These are phyloP conservation scores for Nematodospora anomalae DNA, from an alignment of 1,139 yeast genomes.

Conservation along the genomic window DNA sequence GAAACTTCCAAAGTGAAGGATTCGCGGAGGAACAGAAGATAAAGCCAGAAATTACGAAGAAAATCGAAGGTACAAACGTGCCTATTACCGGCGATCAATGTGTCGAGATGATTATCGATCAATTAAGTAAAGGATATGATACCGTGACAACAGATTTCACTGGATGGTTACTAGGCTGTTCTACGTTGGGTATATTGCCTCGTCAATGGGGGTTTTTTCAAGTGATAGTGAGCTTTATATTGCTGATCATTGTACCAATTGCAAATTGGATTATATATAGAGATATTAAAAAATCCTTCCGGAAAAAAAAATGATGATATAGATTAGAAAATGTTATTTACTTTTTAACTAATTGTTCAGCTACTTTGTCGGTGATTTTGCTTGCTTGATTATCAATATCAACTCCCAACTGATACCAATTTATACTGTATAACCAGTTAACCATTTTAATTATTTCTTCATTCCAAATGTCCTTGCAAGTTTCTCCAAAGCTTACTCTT, in stretches of 20 bases:
- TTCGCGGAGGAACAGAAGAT: slow-evolving; percentile 75
- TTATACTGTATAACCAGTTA: slow-evolving; percentile 61
- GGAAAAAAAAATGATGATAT: slow-evolving; percentile 7
- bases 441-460: slow-evolving; percentile 67
- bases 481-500: slow-evolving; percentile 48
- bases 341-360: slow-evolving; percentile 23
- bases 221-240: slow-evolving; percentile 44
- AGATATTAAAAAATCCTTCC: slow-evolving; percentile 43
- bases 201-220: slow-evolving; percentile 61
- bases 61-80: slow-evolving; percentile 80
- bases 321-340: slow-evolving; percentile 14
- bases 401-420: slow-evolving; percentile 48
- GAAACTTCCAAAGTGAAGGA: slow-evolving; percentile 90
- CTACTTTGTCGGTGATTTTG: slow-evolving; percentile 34
- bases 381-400: slow-evolving; percentile 36
- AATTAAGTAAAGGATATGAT: slow-evolving; percentile 65
- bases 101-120: slow-evolving; percentile 57
- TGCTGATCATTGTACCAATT: slow-evolving; percentile 66
- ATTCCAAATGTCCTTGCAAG: slow-evolving; percentile 81
- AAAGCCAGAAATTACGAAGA: slow-evolving; percentile 80
- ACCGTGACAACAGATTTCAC: slow-evolving; percentile 79
- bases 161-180: slow-evolving; percentile 78
- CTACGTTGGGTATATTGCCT: slow-evolving; percentile 71
- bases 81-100: slow-evolving; percentile 71
- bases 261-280: slow-evolving; percentile 52